phyloP scores from a whole-genome alignment of 768 basidiomycete genomes.

The Russula lepida region DNA sequence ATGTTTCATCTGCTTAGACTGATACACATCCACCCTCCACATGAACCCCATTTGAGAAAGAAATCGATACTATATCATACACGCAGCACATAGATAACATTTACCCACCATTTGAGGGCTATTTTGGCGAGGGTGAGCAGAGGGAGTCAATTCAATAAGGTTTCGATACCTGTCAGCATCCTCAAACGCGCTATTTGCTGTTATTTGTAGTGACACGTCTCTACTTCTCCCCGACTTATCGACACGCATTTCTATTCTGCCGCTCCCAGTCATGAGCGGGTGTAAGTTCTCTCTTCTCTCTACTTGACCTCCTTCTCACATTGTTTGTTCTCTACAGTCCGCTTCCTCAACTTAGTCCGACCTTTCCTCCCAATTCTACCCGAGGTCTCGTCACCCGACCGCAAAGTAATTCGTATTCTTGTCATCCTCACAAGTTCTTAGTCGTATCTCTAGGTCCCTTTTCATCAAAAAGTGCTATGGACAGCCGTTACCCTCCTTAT shows the following conservation, averaged over 20 bases:
- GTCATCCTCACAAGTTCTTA: neutral
- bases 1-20: neutral
- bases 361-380: slow-evolving; percentile 96
- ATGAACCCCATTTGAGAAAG: neutral
- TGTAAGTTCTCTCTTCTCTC: slow-evolving; percentile 40
- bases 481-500: slow-evolving; percentile 98
- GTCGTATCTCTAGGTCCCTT: slow-evolving; percentile 61
- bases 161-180: neutral
- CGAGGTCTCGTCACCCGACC: slow-evolving; percentile 95
- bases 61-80: neutral
- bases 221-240: slow-evolving; percentile 21
- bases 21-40: slow-evolving; percentile 6
- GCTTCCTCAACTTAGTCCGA: slow-evolving; percentile 95
- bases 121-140: neutral
- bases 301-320: neutral
- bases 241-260: slow-evolving; percentile 1
- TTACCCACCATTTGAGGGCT: slow-evolving; percentile 1
- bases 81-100: neutral
- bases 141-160: neutral
- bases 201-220: slow-evolving; percentile 16
- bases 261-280: slow-evolving; percentile 59
- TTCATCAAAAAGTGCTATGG: slow-evolving; percentile 99
- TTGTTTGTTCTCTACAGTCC: slow-evolving; percentile 43
- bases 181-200: slow-evolving; percentile 1
- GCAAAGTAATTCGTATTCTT: slow-evolving; percentile 56